phyloP scores from a whole-genome alignment of 2,329 filamentous ascomycete genomes.

The Calonectria henricotiae region DNA sequence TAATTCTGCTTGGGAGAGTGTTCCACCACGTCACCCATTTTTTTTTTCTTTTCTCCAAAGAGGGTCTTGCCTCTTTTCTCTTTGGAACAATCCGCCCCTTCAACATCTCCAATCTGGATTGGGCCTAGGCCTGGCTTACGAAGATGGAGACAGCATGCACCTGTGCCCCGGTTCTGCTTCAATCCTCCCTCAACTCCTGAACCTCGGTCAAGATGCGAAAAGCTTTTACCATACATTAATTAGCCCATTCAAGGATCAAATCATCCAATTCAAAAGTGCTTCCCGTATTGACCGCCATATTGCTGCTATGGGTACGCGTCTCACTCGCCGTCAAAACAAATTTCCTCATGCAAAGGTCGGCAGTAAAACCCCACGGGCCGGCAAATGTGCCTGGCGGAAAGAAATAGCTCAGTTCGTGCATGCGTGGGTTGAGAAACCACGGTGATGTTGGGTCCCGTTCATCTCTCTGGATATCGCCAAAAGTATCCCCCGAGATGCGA shows the following conservation, averaged over 20 bases:
- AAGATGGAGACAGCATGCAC: constrained; percentile 21
- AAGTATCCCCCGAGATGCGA: constrained; percentile 10
- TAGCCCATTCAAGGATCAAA: constrained; percentile 1
- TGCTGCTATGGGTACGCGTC: neutral
- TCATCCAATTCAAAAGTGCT: constrained; percentile 3
- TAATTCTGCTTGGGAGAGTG: neutral
- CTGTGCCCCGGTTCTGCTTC: constrained; percentile 12
- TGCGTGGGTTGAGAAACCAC: neutral
- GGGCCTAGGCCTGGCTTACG: constrained; percentile 8
- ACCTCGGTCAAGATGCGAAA: neutral
- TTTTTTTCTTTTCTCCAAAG: neutral
- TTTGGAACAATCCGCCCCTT: neutral
- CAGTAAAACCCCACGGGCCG: neutral
- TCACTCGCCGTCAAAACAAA: neutral
- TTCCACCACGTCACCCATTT: neutral
- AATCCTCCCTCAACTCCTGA: neutral
- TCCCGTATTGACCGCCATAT: constrained; percentile 15
- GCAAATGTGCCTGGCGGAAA: neutral
- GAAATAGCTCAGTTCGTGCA: constrained; percentile 13
- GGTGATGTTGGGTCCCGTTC: constrained; percentile 6
- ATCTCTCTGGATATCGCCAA: constrained; percentile 11
- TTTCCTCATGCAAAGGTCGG: neutral
- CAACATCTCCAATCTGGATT: constrained; percentile 4
- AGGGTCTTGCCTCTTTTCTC: neutral
- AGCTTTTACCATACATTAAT: constrained; percentile 22